A percentile compares a stretch with the other conserved stretches of the same genome.
These are phyloP conservation scores for Melanopsichium pennsylvanicum DNA, from an alignment of 1,284 basidiomycete species.

Conservation along the genomic window DNA sequence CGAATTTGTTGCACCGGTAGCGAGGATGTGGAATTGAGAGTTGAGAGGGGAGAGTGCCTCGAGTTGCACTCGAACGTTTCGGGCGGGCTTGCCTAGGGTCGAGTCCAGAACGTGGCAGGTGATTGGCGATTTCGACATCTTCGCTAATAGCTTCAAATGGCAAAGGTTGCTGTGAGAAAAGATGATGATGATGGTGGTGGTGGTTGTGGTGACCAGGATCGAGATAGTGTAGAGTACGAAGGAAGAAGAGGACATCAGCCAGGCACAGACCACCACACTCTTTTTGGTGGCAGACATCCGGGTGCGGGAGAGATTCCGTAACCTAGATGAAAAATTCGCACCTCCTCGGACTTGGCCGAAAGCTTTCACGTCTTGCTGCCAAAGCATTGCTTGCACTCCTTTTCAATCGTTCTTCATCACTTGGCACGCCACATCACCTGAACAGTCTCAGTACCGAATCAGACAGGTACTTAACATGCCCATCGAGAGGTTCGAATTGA, in stretches of 20 bases:
- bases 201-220: not conserved
- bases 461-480: too few species aligned
- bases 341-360: conserved; percentile 24
- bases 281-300: too few species aligned
- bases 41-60: conserved; percentile 26
- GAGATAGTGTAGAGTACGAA: not conserved
- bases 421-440: not conserved
- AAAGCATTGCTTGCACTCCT: too few species aligned
- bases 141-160: not conserved
- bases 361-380: too few species aligned
- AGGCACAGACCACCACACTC: conserved; percentile 17
- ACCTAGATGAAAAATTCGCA: not conserved
- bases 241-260: not conserved
- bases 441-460: not conserved
- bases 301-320: conserved; percentile 11
- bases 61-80: conserved; percentile 34
- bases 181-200: not conserved
- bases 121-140: conserved; percentile 70
- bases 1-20: conserved; percentile 75
- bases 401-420: not conserved
- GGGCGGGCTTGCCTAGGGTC: conserved; percentile 81
- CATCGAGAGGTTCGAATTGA: too few species aligned
- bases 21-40: conserved; percentile 29
- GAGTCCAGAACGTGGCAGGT: conserved; percentile 92
- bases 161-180: too few species aligned